phyloP scores from a whole-genome alignment of 345 rosid species.

The thale cress (Arabidopsis thaliana) region TAIR10.1 NC_003075.7:84501-85000 shows the following conservation, averaged over 20 bases:
- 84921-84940: background rate
- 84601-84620: conserved; percentile 28
- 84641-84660: background rate
- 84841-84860: conserved; percentile 36
- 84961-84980: background rate
- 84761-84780: conserved; percentile 33
- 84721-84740: background rate
- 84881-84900: conserved; percentile 18
- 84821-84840: conserved; percentile 72
- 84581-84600: background rate
- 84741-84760: background rate
- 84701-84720: background rate
- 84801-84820: conserved; percentile 65
- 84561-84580: background rate
- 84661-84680: too few relatives aligned
- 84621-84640: conserved; percentile 21
- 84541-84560: background rate
- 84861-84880: background rate
- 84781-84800: conserved; percentile 54
- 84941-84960: too few relatives aligned
- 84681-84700: conserved; percentile 9
- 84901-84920: background rate
- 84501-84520: too few relatives aligned
- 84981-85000: conserved; percentile 27
- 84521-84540: too few relatives aligned